phyloP scores from a whole-genome alignment of 495 filamentous ascomycete species.

The Xylaria acuta region DNA sequence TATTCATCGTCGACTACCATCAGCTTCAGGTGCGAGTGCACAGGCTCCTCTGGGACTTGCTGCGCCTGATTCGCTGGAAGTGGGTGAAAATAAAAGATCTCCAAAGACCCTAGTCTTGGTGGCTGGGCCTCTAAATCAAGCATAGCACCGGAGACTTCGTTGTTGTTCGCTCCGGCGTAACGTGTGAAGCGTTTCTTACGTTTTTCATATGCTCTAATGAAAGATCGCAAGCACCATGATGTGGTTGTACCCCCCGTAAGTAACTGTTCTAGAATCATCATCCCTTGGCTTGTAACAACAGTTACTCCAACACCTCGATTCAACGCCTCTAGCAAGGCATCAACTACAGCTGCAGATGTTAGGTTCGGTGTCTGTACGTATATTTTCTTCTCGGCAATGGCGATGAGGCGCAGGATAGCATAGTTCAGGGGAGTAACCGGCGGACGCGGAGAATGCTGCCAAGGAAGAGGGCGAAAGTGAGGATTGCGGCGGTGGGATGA shows the following conservation, averaged over 20 bases:
- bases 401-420: slow-evolving; percentile 62
- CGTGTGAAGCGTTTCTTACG: slow-evolving; percentile 29
- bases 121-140: slow-evolving; percentile 41
- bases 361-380: slow-evolving; percentile 76
- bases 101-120: slow-evolving; percentile 46
- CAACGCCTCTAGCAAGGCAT: slow-evolving; percentile 59
- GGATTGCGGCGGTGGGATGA: slow-evolving; percentile 73
- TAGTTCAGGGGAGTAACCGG: slow-evolving; percentile 72
- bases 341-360: slow-evolving; percentile 63
- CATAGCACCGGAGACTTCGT: slow-evolving; percentile 14
- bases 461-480: slow-evolving; percentile 53
- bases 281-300: slow-evolving; percentile 66
- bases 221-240: slow-evolving; percentile 58
- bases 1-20: slow-evolving; percentile 66
- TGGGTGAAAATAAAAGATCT: slow-evolving; percentile 57
- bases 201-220: slow-evolving; percentile 54
- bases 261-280: slow-evolving; percentile 79
- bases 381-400: slow-evolving; percentile 57
- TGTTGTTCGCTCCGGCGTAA: neutral
- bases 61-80: slow-evolving; percentile 17
- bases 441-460: slow-evolving; percentile 47
- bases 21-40: slow-evolving; percentile 75
- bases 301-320: slow-evolving; percentile 66
- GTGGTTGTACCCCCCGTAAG: slow-evolving; percentile 73
- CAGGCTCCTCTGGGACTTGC: slow-evolving; percentile 53